Evolutionary conservation across 805 yeast species (phyloP).

Genomic region (Kodamaea jinghongensis): DNA sequence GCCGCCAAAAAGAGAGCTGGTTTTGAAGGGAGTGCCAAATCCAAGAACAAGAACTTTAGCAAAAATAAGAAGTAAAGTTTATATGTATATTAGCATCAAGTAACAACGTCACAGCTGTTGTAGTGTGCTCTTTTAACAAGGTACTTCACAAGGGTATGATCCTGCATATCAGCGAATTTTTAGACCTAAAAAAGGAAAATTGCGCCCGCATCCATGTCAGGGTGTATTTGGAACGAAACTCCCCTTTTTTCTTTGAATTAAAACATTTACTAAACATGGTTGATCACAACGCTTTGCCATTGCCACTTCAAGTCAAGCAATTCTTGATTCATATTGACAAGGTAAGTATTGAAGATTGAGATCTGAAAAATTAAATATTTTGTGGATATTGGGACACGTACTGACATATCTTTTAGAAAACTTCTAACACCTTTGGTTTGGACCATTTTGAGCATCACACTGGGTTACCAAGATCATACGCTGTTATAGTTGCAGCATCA

Average conservation of each 20-base stretch:
- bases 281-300: conserved; percentile 36
- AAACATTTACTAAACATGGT: conserved; percentile 2
- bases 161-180: conserved; percentile 1
- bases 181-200: no score
- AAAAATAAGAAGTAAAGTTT: conserved; percentile 3
- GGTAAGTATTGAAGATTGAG: conserved; percentile 41
- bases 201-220: no score
- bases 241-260: conserved; percentile 2
- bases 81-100: neutral
- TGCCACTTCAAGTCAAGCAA: conserved; percentile 45
- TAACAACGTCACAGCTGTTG: no score
- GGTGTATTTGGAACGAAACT: neutral
- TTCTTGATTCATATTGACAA: conserved; percentile 47
- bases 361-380: no score
- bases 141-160: no score
- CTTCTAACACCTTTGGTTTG: conserved; percentile 30
- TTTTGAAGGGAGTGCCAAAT: conserved; percentile 71
- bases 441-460: conserved; percentile 40
- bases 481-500: conserved; percentile 61
- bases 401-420: conserved; percentile 24
- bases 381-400: conserved; percentile 7
- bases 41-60: conserved; percentile 24
- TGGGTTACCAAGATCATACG: conserved; percentile 82
- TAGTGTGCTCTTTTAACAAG: no score
- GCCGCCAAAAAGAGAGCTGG: conserved; percentile 71